Percentiles rank a stretch among this genome's conserved stretches.
Conservation (phyloP, 2,329 filamentous ascomycete genomes). For the Byssochlamys sp. region DNA sequence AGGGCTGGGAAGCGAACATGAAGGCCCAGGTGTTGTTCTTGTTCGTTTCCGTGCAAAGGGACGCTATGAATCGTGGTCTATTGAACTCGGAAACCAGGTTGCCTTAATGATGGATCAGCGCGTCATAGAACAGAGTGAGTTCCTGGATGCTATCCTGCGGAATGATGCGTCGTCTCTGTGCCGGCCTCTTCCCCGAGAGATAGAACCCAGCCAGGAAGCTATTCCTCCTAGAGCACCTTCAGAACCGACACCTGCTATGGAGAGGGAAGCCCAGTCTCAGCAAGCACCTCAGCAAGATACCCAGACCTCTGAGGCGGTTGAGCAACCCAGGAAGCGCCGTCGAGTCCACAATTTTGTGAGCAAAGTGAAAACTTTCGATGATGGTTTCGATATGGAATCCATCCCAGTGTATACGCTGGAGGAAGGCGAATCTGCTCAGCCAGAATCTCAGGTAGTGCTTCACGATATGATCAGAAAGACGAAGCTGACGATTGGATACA, state of each 20-base stretch:
- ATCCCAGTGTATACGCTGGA: conserved; percentile 27
- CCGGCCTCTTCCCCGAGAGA: conserved; percentile 50
- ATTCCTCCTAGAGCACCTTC: conserved; percentile 19
- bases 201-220: conserved; percentile 28
- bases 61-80: conserved; percentile 56
- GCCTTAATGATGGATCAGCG: conserved; percentile 67
- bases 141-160: conserved; percentile 78
- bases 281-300: conserved; percentile 6
- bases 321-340: conserved; percentile 12
- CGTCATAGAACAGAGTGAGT: conserved; percentile 79
- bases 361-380: conserved; percentile 65
- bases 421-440: conserved; percentile 10
- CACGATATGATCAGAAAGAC: neutral
- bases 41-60: conserved; percentile 60
- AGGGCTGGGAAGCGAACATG: conserved; percentile 53
- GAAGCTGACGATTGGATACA: conserved; percentile 2
- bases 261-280: neutral
- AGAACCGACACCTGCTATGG: conserved; percentile 7
- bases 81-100: conserved; percentile 58
- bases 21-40: conserved; percentile 61
- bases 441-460: conserved; percentile 8
- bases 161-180: conserved; percentile 66
- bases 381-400: conserved; percentile 42
- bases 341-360: conserved; percentile 24
- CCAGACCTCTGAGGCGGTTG: conserved; percentile 10